These are phyloP conservation scores for Juncus effusus DNA, from an alignment of 176 grass and related monocot species.

Conservation along the genomic window DNA sequence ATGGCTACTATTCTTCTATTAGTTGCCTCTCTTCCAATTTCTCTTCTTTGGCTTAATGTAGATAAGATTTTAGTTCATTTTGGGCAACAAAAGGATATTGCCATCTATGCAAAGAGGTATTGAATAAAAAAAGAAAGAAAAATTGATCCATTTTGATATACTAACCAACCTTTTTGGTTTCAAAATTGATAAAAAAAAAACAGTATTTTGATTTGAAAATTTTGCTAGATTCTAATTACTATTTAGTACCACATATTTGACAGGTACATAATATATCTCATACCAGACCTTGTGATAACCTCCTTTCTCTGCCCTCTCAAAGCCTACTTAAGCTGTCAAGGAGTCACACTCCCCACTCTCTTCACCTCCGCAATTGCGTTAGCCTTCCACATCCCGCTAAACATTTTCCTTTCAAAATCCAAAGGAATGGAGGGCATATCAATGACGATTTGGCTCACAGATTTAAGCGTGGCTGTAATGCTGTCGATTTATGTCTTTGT, in stretches of 20 bases:
- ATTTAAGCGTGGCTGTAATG: slow-evolving; percentile 41
- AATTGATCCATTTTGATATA: too few relatives aligned
- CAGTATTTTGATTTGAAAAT: too few relatives aligned
- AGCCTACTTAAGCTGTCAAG: slow-evolving; percentile 75
- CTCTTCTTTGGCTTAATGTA: slow-evolving; percentile 61
- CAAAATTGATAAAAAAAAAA: too few relatives aligned
- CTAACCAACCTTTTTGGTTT: too few relatives aligned
- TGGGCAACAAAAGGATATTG: slow-evolving; percentile 68
- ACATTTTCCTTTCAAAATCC: slow-evolving; percentile 34
- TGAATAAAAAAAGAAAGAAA: not conserved
- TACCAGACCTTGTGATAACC: slow-evolving; percentile 64
- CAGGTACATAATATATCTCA: slow-evolving; percentile 40
- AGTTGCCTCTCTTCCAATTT: slow-evolving; percentile 47
- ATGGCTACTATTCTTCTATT: slow-evolving; percentile 57
- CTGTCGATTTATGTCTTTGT: slow-evolving; percentile 38
- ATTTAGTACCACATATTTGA: not conserved
- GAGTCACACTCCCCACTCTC: slow-evolving; percentile 65
- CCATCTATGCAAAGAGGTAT: slow-evolving; percentile 37
- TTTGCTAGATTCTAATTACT: too few relatives aligned
- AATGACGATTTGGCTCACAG: slow-evolving; percentile 59
- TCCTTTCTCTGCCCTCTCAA: slow-evolving; percentile 68
- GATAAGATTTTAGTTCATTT: slow-evolving; percentile 58
- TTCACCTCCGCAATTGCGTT: slow-evolving; percentile 43
- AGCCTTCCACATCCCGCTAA: slow-evolving; percentile 62
- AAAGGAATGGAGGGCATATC: slow-evolving; percentile 62